These are phyloP conservation scores for Colletotrichum graminicola DNA, from an alignment of 2,329 filamentous ascomycete genomes.

Conservation along the genomic window DNA sequence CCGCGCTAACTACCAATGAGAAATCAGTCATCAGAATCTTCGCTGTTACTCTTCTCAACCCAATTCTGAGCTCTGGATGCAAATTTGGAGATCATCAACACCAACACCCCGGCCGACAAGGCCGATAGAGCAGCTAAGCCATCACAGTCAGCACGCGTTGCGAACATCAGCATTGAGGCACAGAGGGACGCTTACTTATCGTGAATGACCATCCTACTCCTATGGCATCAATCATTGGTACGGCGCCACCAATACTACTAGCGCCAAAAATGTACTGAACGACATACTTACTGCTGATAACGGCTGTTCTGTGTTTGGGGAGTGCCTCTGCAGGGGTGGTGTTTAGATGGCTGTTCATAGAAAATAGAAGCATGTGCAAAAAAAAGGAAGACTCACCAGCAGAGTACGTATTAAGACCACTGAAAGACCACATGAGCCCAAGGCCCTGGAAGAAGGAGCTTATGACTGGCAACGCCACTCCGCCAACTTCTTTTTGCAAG, in stretches of 20 bases:
- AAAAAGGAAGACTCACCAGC: slow-evolving; percentile 47
- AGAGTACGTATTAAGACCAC: slow-evolving; percentile 55
- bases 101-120: slow-evolving; percentile 14
- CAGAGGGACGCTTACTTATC: slow-evolving; percentile 45
- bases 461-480: slow-evolving; percentile 53
- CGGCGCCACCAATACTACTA: slow-evolving; percentile 62
- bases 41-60: slow-evolving; percentile 26
- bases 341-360: neutral
- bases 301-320: slow-evolving; percentile 38
- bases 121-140: slow-evolving; percentile 25
- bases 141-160: neutral
- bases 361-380: neutral
- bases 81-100: slow-evolving; percentile 33
- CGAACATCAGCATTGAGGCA: neutral
- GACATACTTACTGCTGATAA: slow-evolving; percentile 43
- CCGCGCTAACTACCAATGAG: neutral
- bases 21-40: slow-evolving; percentile 18
- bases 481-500: slow-evolving; percentile 47
- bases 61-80: slow-evolving; percentile 33
- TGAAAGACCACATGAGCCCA: slow-evolving; percentile 54
- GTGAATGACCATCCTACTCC: slow-evolving; percentile 66
- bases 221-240: slow-evolving; percentile 64
- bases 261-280: slow-evolving; percentile 47
- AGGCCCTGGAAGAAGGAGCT: slow-evolving; percentile 50
- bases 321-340: slow-evolving; percentile 34